phyloP scores from a whole-genome alignment of 257 asterid species.

The Solanum arcanum region DNA sequence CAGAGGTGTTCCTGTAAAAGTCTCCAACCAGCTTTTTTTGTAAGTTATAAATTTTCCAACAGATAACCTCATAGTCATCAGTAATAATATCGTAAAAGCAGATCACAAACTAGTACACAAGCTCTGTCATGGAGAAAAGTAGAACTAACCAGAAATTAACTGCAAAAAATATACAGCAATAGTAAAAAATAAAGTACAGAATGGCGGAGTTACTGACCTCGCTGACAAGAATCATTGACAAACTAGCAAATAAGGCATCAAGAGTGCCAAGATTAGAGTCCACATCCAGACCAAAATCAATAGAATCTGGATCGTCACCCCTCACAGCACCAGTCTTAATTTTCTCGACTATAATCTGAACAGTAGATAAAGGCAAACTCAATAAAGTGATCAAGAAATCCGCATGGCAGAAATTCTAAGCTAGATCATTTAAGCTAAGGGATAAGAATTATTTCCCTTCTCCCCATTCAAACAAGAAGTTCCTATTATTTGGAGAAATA shows the following conservation, averaged over 20 bases:
- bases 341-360: conserved; percentile 59
- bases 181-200: background rate
- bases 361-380: background rate
- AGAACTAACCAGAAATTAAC: background rate
- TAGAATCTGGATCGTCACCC: conserved; percentile 27
- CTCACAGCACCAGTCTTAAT: conserved; percentile 38
- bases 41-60: background rate
- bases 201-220: conserved; percentile 47
- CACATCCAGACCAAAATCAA: conserved; percentile 33
- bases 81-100: background rate
- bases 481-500: background rate
- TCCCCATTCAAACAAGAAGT: background rate
- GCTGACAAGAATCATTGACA: conserved; percentile 87
- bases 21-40: background rate
- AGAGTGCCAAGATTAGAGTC: conserved; percentile 79
- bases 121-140: background rate
- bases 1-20: background rate
- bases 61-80: background rate
- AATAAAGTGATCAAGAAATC: background rate
- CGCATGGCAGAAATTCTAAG: background rate
- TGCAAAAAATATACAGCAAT: background rate
- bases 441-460: background rate
- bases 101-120: background rate
- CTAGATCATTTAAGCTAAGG: background rate
- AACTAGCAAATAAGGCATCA: conserved; percentile 88